phyloP scores from a whole-genome alignment of 371 early-diverging fungal genomes.

The Neoconidiobolus thromboides region DNA sequence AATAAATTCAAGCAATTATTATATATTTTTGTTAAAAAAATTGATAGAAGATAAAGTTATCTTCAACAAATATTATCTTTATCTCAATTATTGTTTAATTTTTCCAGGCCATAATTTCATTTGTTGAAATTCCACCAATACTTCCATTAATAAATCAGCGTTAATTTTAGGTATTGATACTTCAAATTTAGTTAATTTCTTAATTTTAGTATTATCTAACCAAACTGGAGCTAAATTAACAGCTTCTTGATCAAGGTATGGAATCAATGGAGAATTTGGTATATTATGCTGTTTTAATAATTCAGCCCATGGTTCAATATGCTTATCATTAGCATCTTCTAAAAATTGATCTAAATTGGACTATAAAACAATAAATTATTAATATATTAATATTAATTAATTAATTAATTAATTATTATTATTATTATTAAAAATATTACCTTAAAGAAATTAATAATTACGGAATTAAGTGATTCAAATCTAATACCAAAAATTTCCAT shows the following conservation, averaged over 20 bases:
- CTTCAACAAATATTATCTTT: too few species aligned
- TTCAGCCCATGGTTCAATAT: conserved; percentile 54
- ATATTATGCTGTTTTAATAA: conserved; percentile 35
- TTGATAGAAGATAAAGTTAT: too few species aligned
- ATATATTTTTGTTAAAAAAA: too few species aligned
- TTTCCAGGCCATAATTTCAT: conserved; percentile 4
- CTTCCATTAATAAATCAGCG: not conserved
- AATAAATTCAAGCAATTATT: too few species aligned
- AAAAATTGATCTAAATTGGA: conserved; percentile 59
- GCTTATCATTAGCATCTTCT: conserved; percentile 85
- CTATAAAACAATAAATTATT: conserved; percentile 12
- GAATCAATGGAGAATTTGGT: conserved; percentile 72
- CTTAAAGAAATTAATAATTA: conserved; percentile 63
- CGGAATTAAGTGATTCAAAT: conserved; percentile 65
- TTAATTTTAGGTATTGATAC: not conserved
- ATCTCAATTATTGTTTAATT: too few species aligned
- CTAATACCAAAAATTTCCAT: conserved; percentile 55
- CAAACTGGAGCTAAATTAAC: not conserved
- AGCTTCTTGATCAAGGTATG: conserved; percentile 72
- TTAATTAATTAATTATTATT: too few species aligned
- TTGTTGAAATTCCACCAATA: not conserved
- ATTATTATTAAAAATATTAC: conserved; percentile 14
- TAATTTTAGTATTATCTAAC: not conserved
- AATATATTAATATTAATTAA: too few species aligned
- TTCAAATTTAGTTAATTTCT: not conserved